Conservation (phyloP, 306 rosid genomes). For the Glycine tomentella region DNA sequence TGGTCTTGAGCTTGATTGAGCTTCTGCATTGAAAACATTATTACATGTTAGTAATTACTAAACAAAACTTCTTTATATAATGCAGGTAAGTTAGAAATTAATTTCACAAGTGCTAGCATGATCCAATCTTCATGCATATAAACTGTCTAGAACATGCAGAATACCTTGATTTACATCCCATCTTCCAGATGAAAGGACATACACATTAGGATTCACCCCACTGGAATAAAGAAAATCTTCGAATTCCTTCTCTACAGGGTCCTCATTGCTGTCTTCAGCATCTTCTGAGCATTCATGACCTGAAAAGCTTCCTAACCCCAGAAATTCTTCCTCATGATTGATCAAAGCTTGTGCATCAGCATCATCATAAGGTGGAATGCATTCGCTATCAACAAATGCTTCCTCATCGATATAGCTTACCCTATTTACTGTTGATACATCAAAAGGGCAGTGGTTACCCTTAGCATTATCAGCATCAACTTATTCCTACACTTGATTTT, state of each 20-base stretch:
- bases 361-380: constrained; percentile 29
- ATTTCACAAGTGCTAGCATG: constrained; percentile 1
- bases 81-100: neutral
- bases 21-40: constrained; percentile 64
- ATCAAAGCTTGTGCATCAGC: constrained; percentile 42
- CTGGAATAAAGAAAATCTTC: constrained; percentile 59
- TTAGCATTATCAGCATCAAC: constrained; percentile 17
- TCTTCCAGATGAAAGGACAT: constrained; percentile 75
- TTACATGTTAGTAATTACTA: constrained; percentile 9
- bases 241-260: constrained; percentile 58
- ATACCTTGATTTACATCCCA: constrained; percentile 73
- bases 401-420: constrained; percentile 44
- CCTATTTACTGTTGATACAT: constrained; percentile 45
- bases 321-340: constrained; percentile 59
- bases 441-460: constrained; percentile 34
- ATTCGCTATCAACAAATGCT: constrained; percentile 18
- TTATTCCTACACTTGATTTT: constrained; percentile 29
- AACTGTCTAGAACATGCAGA: neutral
- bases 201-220: constrained; percentile 55
- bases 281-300: constrained; percentile 48
- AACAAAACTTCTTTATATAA: constrained; percentile 16
- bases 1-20: constrained; percentile 59
- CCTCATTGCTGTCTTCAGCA: constrained; percentile 51
- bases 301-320: constrained; percentile 48
- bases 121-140: neutral